Evolutionary conservation across 352 stramenopile genomes (phyloP).

Genomic region (Paralagenidium karlingii): DNA sequence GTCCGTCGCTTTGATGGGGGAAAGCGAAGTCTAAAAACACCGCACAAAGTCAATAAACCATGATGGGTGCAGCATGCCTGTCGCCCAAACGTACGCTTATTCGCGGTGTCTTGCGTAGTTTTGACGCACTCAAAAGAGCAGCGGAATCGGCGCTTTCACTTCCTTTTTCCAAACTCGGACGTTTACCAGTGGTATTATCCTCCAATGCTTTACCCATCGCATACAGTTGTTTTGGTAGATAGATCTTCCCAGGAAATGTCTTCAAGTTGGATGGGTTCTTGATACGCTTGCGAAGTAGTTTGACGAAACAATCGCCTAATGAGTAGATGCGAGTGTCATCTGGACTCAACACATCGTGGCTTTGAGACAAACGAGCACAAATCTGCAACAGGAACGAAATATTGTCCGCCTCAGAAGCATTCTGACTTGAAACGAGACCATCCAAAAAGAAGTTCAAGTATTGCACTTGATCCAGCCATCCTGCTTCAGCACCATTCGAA

Average conservation of each 20-base stretch:
- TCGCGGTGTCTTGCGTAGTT: conserved; percentile 5
- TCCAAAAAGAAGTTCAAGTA: conserved; percentile 68
- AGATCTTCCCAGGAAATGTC: conserved; percentile 73
- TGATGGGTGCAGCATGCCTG: neutral
- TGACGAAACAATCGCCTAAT: conserved; percentile 37
- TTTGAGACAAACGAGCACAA: conserved; percentile 56
- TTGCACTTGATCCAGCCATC: conserved; percentile 38
- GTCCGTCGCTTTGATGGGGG: conserved; percentile 57
- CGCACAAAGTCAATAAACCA: conserved; percentile 1
- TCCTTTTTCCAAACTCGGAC: neutral
- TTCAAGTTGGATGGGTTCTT: conserved; percentile 79
- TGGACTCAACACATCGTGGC: conserved; percentile 36
- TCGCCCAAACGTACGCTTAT: conserved; percentile 34
- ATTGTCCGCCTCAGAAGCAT: conserved; percentile 47
- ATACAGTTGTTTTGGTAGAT: conserved; percentile 55
- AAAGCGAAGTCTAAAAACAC: conserved; percentile 34
- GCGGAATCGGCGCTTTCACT: neutral
- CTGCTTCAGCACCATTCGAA: conserved; percentile 3
- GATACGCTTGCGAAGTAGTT: conserved; percentile 69
- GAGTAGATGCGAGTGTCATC: conserved; percentile 37
- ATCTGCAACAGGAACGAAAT: conserved; percentile 81
- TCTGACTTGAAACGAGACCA: conserved; percentile 32
- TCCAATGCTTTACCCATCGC: neutral
- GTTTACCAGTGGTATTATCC: neutral
- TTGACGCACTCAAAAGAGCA: neutral